Evolutionary conservation across 495 filamentous ascomycete species (phyloP).

Genomic region (Aspergillus campestris): DNA sequence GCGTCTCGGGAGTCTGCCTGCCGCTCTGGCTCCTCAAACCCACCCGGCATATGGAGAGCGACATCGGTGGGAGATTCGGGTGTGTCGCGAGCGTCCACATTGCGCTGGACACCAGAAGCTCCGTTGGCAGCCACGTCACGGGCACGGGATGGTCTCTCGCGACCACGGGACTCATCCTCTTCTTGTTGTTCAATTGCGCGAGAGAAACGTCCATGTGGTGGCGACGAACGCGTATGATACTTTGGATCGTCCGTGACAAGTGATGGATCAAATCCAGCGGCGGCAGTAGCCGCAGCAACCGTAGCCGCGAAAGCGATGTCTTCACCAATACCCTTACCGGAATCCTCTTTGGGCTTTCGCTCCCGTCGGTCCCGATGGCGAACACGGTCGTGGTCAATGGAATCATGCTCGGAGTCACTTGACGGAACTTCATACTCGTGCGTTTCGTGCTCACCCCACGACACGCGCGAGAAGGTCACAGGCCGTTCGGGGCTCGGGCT

Average conservation of each 20-base stretch:
- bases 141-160: too few species aligned
- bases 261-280: conserved; percentile 61
- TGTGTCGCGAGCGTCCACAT: not conserved
- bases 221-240: conserved; percentile 56
- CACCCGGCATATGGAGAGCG: conserved; percentile 34
- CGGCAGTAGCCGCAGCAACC: conserved; percentile 59
- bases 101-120: not conserved
- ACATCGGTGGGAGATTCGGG: conserved; percentile 16
- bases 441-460: conserved; percentile 53
- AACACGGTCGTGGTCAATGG: conserved; percentile 20
- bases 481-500: conserved; percentile 16
- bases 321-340: conserved; percentile 23
- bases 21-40: conserved; percentile 22
- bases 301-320: conserved; percentile 63
- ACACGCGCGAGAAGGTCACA: conserved; percentile 45
- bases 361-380: not conserved
- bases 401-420: conserved; percentile 39
- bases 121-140: not conserved
- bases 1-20: conserved; percentile 1
- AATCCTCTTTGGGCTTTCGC: conserved; percentile 5
- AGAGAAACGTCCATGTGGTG: conserved; percentile 39
- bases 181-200: conserved; percentile 13
- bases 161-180: not conserved
- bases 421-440: conserved; percentile 52
- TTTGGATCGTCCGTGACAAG: conserved; percentile 58